Conservation (phyloP, 202 grass and related monocot genomes). For the Zoysia matrella region DNA sequence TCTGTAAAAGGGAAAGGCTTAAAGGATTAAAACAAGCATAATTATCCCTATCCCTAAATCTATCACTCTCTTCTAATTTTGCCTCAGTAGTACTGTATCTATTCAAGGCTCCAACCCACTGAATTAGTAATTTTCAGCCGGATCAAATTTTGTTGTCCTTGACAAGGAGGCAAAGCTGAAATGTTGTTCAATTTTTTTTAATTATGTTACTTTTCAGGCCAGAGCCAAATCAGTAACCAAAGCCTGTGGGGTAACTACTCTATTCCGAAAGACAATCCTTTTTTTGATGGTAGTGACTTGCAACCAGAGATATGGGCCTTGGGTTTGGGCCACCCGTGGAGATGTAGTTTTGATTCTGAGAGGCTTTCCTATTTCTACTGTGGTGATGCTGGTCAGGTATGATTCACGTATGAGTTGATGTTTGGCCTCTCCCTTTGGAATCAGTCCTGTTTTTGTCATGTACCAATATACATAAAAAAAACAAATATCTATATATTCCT, state of each 20-base stretch:
- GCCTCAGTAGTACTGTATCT: no score
- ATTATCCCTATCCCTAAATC: no score
- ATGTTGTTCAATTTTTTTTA: background rate
- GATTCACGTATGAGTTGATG: background rate
- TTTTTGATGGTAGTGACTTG: slow-evolving; percentile 57
- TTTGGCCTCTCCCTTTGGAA: no score
- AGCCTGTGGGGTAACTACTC: slow-evolving; percentile 87
- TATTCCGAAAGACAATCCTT: slow-evolving; percentile 89
- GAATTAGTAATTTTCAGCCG: background rate
- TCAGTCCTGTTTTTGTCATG: no score
- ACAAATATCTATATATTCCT: background rate
- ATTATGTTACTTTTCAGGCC: slow-evolving; percentile 53
- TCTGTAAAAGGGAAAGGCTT: no score
- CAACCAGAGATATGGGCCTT: slow-evolving; percentile 57
- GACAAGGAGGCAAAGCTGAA: no score
- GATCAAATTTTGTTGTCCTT: background rate
- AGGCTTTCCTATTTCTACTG: background rate
- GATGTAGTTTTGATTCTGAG: slow-evolving; percentile 50
- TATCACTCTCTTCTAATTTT: no score
- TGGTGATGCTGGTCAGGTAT: slow-evolving; percentile 41
- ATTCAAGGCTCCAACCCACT: background rate
- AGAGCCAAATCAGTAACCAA: slow-evolving; percentile 56
- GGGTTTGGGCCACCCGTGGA: slow-evolving; percentile 53
- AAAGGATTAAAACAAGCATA: no score
- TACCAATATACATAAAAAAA: no score